Evolutionary conservation across 83 land plant genomes (phyloP), one percentile per base, ranked within the genome.

Genomic region (Thuja plicata): DNA sequence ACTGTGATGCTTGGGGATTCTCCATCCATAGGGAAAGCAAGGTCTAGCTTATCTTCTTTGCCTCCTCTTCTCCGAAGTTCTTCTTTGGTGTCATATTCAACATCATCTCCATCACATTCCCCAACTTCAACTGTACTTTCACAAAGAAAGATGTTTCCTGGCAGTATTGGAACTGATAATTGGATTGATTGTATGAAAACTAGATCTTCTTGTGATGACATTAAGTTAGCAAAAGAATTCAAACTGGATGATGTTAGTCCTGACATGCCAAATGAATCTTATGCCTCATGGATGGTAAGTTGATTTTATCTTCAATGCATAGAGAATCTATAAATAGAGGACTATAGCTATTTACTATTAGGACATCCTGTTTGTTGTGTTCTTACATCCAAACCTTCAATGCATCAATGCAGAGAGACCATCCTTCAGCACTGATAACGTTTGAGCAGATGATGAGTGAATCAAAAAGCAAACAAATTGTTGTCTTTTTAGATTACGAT

Each of bases 401-500:
- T 52, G 52, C 38, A 15, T 81, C 87, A n/a, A 16, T 85, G 89
- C 43, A 91, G 87, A 24, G 11, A n/a, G 85, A 88, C 30, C 90
- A 91, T 82, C 92, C 92, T 24, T 89, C 88, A 27, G 89, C 92
- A 10, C 78, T 91, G 62, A 52, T 32, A n/a, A 87, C 13, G 57
- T 91, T 91, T 86, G 90, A 91, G 6, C 60, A 80, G 48, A 81
- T 89, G 10, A 86, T 89, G 38, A 71, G 66, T n/a, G 81, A 83
- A 32, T 79, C 88, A 9, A 87, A 55, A n/a, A 81, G 70, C 3
- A 91, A 91, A 21, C 83, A 82, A 35, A 86, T 91, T 30, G 88
- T 70, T 13, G 34, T 91, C 41, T 91, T 91, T 71, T 70, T 91
- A 83, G 92, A 91, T 73, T 91, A 91, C 82, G 92, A 91, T 86